Evolutionary conservation across 768 basidiomycete species (phyloP).

Genomic region (Lactarius hengduanensis): DNA sequence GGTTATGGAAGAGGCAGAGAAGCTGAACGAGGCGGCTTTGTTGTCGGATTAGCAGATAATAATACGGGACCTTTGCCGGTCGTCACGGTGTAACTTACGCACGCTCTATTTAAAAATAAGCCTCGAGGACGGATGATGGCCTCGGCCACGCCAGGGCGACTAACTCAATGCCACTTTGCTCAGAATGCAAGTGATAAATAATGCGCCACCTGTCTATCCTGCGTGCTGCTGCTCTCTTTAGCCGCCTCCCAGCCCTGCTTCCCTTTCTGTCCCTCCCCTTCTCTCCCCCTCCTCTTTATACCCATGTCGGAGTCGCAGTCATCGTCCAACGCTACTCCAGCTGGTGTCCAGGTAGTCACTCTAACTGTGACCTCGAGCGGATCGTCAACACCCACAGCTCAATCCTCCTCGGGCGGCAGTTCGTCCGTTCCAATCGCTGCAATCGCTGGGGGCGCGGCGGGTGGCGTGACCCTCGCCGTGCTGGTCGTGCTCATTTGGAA

Average conservation of each 20-base stretch:
- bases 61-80: neutral
- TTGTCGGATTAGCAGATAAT: constrained; percentile 33
- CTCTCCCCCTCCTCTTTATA: neutral
- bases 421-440: constrained; percentile 44
- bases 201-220: neutral
- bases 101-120: no score
- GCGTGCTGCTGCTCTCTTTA: neutral
- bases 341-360: constrained; percentile 14
- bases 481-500: constrained; percentile 45
- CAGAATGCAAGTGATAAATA: constrained; percentile 3
- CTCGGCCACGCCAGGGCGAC: neutral
- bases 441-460: constrained; percentile 50
- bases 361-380: constrained; percentile 4
- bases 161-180: neutral
- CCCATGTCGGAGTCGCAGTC: neutral
- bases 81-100: neutral
- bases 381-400: constrained; percentile 2
- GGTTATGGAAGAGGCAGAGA: constrained; percentile 83
- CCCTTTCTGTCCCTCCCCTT: neutral
- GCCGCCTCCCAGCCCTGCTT: neutral
- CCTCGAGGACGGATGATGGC: no score
- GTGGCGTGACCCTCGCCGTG: constrained; percentile 48
- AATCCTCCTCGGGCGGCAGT: constrained; percentile 6
- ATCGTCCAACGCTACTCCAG: neutral
- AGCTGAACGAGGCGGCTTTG: constrained; percentile 72